Percentiles rank a stretch among this genome's conserved stretches.
Conservation (phyloP, 495 filamentous ascomycete species). For the Aspergillus steynii region DNA sequence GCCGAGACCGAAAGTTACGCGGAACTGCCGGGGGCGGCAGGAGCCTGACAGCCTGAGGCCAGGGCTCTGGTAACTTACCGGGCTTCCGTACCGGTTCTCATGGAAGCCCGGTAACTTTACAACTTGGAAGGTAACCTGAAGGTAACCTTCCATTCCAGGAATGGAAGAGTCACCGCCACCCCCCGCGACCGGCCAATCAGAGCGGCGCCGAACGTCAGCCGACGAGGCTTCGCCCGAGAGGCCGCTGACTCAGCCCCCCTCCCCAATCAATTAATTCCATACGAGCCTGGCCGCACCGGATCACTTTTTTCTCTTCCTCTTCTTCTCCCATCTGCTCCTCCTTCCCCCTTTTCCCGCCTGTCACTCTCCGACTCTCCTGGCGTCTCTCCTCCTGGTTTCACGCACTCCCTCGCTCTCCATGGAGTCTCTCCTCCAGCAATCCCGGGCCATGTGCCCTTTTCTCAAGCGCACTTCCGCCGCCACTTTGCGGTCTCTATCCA, state of each 20-base stretch:
- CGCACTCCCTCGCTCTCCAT: conserved; percentile 48
- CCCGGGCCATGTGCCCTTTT: conserved; percentile 93
- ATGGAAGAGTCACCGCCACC: no score
- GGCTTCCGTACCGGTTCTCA: no score
- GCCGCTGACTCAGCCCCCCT: not conserved
- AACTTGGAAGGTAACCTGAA: no score
- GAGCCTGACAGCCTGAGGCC: no score
- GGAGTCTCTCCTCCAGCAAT: conserved; percentile 93
- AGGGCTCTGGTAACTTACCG: no score
- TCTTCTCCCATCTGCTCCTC: not conserved
- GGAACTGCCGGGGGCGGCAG: no score
- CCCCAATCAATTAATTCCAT: not conserved
- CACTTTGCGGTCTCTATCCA: conserved; percentile 85
- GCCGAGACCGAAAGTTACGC: not conserved
- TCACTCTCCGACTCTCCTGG: not conserved
- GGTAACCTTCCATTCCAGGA: no score
- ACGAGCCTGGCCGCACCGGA: not conserved
- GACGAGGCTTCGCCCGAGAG: not conserved
- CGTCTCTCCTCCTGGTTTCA: conserved; percentile 1
- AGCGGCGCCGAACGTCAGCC: not conserved
- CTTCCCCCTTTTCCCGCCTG: not conserved
- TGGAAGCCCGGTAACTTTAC: no score
- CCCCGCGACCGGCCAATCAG: not conserved
- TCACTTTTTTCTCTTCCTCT: conserved; percentile 6
- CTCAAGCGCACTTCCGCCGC: conserved; percentile 90